Evolutionary conservation across 2,329 filamentous ascomycete species (phyloP).

Genomic region (Amylocarpus encephaloides): DNA sequence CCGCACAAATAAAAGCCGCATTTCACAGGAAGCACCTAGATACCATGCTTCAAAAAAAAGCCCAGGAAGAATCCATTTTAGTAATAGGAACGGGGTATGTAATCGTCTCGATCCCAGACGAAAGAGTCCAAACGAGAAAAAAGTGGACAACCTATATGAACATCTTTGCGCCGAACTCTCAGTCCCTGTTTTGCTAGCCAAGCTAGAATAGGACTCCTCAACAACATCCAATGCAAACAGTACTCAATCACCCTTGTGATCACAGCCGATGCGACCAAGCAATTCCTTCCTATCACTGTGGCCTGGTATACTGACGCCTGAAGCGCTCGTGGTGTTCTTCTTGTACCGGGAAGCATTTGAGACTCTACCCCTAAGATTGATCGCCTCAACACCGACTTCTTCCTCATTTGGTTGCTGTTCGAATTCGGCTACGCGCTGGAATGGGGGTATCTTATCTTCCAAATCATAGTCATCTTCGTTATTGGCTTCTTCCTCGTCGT

Average conservation of each 20-base stretch:
- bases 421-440: slow-evolving; percentile 12
- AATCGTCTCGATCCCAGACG: too few species aligned
- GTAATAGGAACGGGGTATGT: too few species aligned
- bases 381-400: slow-evolving; percentile 67
- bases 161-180: too few species aligned
- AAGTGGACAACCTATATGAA: too few species aligned
- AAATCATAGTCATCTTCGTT: slow-evolving; percentile 43
- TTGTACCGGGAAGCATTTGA: slow-evolving; percentile 23
- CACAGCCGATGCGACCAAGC: slow-evolving; percentile 32
- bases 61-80: too few species aligned
- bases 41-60: too few species aligned
- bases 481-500: slow-evolving; percentile 70
- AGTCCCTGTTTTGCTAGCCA: too few species aligned
- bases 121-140: too few species aligned
- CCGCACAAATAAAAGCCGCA: too few species aligned
- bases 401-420: slow-evolving; percentile 52
- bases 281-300: slow-evolving; percentile 32
- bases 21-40: too few species aligned
- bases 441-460: slow-evolving; percentile 10
- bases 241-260: slow-evolving; percentile 27
- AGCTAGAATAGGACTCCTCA: too few species aligned
- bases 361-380: slow-evolving; percentile 52
- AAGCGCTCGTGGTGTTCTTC: slow-evolving; percentile 26
- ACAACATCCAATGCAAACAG: too few species aligned
- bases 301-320: slow-evolving; percentile 30